Conservation (phyloP, 2,329 filamentous ascomycete species). For the Paraphoma sp. region DNA sequence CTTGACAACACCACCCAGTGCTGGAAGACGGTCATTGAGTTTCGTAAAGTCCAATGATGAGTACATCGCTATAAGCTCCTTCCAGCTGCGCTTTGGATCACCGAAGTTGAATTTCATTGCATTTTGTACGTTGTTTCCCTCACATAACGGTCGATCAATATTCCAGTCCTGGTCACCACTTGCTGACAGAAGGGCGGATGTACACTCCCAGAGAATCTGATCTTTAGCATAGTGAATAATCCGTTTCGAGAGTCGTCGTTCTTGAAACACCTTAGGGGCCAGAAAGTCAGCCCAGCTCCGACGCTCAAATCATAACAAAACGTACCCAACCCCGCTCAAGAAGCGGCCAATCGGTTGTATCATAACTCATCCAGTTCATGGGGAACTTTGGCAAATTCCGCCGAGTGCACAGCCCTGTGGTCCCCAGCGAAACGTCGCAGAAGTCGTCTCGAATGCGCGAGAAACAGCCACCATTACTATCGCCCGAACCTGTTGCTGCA, state of each 20-base stretch:
- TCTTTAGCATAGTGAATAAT: slow-evolving; percentile 16
- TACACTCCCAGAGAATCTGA: slow-evolving; percentile 22
- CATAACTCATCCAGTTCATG: too few relatives aligned
- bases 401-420: neutral
- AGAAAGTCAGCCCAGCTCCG: neutral
- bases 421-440: neutral
- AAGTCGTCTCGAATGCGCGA: neutral
- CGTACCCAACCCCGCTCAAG: slow-evolving; percentile 18
- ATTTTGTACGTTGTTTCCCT: neutral
- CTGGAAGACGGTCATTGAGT: too few relatives aligned
- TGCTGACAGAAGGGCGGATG: neutral
- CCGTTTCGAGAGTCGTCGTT: slow-evolving; percentile 19
- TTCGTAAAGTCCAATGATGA: too few relatives aligned
- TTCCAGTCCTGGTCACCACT: neutral
- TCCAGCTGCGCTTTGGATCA: too few relatives aligned
- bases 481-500: slow-evolving; percentile 2
- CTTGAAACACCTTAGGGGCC: slow-evolving; percentile 10
- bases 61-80: too few relatives aligned
- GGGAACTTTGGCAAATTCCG: neutral
- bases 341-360: slow-evolving; percentile 5
- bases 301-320: neutral
- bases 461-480: slow-evolving; percentile 6
- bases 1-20: too few relatives aligned
- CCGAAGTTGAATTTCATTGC: too few relatives aligned
- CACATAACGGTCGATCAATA: neutral